Percentiles rank a stretch among this genome's conserved stretches.
phyloP scores from a whole-genome alignment of 306 rosid species.

The Pueraria montana region DNA sequence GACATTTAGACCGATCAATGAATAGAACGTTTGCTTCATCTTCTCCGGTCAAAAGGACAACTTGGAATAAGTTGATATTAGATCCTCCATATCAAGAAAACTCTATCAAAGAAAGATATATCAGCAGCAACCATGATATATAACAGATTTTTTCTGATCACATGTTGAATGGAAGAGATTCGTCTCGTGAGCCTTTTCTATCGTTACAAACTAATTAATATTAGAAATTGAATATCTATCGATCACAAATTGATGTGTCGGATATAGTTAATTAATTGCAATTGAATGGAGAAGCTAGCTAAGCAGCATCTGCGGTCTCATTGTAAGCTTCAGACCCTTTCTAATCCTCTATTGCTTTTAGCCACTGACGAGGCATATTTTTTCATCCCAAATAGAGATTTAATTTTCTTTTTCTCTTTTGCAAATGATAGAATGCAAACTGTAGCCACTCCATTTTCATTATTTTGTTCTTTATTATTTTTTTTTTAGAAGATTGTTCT shows the following conservation, averaged over 20 bases:
- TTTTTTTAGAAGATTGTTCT: too few relatives aligned
- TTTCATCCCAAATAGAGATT: neutral
- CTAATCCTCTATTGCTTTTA: neutral
- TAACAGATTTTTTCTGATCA: neutral
- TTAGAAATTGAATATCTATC: constrained; percentile 31
- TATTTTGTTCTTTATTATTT: neutral
- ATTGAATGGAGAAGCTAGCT: neutral
- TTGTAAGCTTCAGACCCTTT: neutral
- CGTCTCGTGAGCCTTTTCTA: constrained; percentile 19
- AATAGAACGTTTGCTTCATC: neutral
- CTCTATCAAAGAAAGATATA: neutral
- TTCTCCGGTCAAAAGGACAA: neutral
- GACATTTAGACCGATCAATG: neutral
- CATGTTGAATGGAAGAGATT: constrained; percentile 35
- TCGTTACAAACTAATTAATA: neutral
- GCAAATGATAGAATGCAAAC: neutral
- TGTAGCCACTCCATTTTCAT: neutral
- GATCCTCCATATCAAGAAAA: constrained; percentile 28
- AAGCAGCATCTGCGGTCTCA: neutral
- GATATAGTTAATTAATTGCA: neutral
- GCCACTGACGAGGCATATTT: neutral
- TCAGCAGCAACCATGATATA: constrained; percentile 6
- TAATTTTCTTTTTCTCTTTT: neutral
- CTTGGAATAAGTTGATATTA: constrained; percentile 19
- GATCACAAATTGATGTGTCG: neutral